These are phyloP conservation scores for Schizochytrium sp. DNA, from an alignment of 108 stramenopile genomes.

Conservation along the genomic window DNA sequence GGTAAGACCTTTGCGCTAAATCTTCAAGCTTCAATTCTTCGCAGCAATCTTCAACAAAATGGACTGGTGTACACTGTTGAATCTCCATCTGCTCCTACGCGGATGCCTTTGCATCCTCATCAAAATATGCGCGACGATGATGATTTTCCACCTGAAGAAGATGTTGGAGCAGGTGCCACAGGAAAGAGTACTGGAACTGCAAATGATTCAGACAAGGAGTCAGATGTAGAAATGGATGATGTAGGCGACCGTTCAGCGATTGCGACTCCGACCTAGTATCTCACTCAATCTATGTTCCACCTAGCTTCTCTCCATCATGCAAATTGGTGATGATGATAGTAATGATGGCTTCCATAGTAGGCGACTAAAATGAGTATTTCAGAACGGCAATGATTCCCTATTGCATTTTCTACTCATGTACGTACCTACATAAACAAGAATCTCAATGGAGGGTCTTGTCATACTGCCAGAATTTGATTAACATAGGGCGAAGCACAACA, in stretches of 20 bases:
- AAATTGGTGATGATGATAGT: no score
- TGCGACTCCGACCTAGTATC: not conserved
- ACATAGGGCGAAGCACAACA: no score
- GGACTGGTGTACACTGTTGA: constrained; percentile 2
- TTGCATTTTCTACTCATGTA: no score
- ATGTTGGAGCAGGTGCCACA: not conserved
- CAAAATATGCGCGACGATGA: not conserved
- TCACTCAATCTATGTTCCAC: no score
- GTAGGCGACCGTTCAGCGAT: constrained; percentile 11
- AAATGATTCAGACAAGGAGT: not conserved
- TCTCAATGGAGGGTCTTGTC: no score
- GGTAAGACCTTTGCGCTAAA: constrained; percentile 33
- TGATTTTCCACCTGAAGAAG: not conserved
- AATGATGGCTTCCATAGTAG: no score
- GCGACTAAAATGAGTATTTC: no score
- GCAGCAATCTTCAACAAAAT: not conserved
- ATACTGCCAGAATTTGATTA: no score
- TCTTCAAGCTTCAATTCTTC: not conserved
- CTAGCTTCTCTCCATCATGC: no score
- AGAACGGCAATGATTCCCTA: no score
- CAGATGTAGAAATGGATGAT: constrained; percentile 23
- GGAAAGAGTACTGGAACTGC: no score
- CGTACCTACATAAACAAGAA: no score
- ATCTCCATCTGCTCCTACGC: not conserved
- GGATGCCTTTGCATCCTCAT: not conserved